These are phyloP conservation scores for Moesziomyces antarcticus DNA, from an alignment of 1,284 basidiomycete species.

Conservation along the genomic window DNA sequence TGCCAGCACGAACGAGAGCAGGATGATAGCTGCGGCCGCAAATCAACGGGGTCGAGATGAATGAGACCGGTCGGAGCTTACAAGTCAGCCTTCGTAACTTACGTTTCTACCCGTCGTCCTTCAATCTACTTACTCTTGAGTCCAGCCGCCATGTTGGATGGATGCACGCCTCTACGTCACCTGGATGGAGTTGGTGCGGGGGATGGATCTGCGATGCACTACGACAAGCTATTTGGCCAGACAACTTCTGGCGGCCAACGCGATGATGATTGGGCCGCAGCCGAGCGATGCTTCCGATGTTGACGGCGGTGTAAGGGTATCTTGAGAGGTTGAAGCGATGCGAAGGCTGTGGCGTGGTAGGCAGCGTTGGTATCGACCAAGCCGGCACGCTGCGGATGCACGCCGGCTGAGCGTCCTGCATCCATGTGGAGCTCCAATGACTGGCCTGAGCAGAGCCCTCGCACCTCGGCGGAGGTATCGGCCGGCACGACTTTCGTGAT, in stretches of 20 bases:
- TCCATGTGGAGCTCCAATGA: background rate
- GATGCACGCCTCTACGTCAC: constrained; percentile 1
- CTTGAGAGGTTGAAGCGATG: background rate
- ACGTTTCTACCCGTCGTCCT: too few relatives aligned
- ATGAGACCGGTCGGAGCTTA: too few relatives aligned
- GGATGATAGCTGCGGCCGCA: constrained; percentile 58
- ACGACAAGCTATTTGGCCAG: background rate
- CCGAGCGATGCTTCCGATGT: background rate
- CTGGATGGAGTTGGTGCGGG: constrained; percentile 11
- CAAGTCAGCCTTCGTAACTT: too few relatives aligned
- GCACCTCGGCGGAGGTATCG: background rate
- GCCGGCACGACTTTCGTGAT: background rate
- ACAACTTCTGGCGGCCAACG: background rate
- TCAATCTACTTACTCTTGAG: constrained; percentile 50
- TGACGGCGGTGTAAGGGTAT: too few relatives aligned
- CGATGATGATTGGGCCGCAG: background rate
- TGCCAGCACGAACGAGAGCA: constrained; percentile 87
- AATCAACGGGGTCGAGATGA: too few relatives aligned
- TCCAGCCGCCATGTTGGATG: constrained; percentile 52
- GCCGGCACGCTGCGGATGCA: background rate
- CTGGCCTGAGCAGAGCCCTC: background rate
- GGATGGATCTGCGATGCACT: background rate
- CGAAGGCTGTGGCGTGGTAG: background rate
- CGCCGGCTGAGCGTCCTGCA: background rate
- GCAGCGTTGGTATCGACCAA: background rate